phyloP scores from a whole-genome alignment of 306 rosid genomes.

The Corylus americana region DNA sequence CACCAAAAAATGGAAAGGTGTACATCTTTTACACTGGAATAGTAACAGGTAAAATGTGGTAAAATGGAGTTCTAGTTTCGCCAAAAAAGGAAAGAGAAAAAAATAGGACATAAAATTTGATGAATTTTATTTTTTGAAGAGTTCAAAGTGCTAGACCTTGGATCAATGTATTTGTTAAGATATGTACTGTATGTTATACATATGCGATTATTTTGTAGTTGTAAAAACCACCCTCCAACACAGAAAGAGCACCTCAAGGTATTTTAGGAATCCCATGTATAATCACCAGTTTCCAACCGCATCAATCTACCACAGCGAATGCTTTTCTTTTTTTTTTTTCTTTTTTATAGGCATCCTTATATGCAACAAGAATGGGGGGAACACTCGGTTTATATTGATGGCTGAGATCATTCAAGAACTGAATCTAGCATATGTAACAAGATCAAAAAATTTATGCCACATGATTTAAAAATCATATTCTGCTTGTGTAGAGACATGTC shows the following conservation, averaged over 20 bases:
- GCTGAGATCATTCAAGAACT: not conserved
- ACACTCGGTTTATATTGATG: not conserved
- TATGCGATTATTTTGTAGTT: too few species aligned
- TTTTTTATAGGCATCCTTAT: not conserved
- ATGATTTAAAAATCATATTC: not conserved
- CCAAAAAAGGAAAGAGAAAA: not conserved
- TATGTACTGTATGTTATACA: too few species aligned
- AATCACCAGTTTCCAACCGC: not conserved
- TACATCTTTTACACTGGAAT: not conserved
- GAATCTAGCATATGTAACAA: constrained; percentile 1
- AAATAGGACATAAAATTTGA: not conserved
- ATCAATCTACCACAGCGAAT: not conserved
- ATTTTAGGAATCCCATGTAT: not conserved
- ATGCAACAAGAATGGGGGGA: not conserved
- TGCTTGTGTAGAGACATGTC: not conserved
- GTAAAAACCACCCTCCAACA: not conserved
- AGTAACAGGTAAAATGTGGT: not conserved
- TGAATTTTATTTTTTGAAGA: not conserved
- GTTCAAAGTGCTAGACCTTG: too few species aligned
- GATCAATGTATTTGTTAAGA: too few species aligned
- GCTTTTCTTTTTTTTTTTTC: not conserved
- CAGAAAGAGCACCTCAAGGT: not conserved
- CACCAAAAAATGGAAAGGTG: not conserved
- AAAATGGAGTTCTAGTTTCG: not conserved
- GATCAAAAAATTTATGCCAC: not conserved